phyloP scores from a whole-genome alignment of 768 basidiomycete species.

The Naganishia vishniacii region DNA sequence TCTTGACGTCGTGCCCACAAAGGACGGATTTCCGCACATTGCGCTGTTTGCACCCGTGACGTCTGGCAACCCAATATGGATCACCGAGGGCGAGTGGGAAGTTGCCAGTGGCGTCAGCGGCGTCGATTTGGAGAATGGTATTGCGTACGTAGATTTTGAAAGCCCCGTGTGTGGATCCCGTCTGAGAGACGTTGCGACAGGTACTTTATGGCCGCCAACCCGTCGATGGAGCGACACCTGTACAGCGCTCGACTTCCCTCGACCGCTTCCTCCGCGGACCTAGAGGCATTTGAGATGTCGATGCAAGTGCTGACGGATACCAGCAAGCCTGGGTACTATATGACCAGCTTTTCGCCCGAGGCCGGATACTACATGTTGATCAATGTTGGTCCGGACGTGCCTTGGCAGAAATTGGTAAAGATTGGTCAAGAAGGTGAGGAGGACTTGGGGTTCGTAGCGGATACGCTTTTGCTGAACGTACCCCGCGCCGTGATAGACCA shows the following conservation, averaged over 20 bases:
- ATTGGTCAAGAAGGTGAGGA: constrained; percentile 53
- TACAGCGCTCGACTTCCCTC: constrained; percentile 72
- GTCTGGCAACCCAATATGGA: constrained; percentile 65
- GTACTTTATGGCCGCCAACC: constrained; percentile 81
- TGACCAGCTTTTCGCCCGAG: constrained; percentile 71
- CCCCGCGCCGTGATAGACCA: constrained; percentile 54
- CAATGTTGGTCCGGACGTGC: constrained; percentile 75
- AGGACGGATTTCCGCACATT: constrained; percentile 82
- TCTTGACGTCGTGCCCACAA: constrained; percentile 78
- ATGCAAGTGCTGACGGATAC: constrained; percentile 45
- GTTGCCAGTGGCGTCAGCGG: constrained; percentile 68
- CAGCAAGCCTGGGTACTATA: constrained; percentile 56
- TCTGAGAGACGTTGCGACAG: constrained; percentile 50
- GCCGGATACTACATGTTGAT: constrained; percentile 76
- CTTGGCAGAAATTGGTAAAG: constrained; percentile 76
- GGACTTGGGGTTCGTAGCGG: too few relatives aligned
- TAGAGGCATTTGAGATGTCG: constrained; percentile 24
- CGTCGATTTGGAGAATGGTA: constrained; percentile 61
- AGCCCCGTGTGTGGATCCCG: constrained; percentile 4
- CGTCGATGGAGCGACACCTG: constrained; percentile 74
- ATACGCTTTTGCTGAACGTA: too few relatives aligned
- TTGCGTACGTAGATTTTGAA: constrained; percentile 61
- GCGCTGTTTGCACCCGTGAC: constrained; percentile 79
- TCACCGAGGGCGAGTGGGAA: constrained; percentile 87
- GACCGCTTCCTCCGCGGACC: constrained; percentile 48